phyloP scores from a whole-genome alignment of 208 protist species.

The Leishmania martiniquensis region DNA sequence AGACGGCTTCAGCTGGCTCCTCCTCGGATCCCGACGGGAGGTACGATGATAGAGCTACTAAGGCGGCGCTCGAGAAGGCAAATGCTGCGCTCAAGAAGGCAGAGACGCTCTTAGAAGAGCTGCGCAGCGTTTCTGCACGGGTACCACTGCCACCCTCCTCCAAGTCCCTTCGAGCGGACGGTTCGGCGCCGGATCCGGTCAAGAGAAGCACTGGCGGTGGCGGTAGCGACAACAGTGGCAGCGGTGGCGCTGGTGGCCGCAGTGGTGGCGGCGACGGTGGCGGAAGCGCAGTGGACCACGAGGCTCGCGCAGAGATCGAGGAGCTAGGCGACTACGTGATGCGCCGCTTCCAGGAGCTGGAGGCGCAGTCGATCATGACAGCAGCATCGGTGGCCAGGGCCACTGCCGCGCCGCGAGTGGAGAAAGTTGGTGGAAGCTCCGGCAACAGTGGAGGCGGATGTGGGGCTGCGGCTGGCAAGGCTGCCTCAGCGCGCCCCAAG shows the following conservation, averaged over 20 bases:
- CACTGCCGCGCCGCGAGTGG: neutral
- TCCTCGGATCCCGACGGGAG: neutral
- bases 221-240: slow-evolving; percentile 12
- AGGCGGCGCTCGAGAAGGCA: slow-evolving; percentile 34
- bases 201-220: slow-evolving; percentile 4
- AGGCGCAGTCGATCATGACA: slow-evolving; percentile 23
- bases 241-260: neutral
- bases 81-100: slow-evolving; percentile 36
- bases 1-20: neutral
- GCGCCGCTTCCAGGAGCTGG: slow-evolving; percentile 66
- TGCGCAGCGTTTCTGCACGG: slow-evolving; percentile 6
- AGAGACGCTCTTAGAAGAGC: slow-evolving; percentile 30
- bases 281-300: slow-evolving; percentile 42
- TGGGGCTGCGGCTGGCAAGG: neutral
- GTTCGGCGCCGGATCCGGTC: neutral
- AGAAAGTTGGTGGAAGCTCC: neutral
- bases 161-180: slow-evolving; percentile 11
- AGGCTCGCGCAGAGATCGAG: slow-evolving; percentile 74
- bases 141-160: neutral
- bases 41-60: neutral
- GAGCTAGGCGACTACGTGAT: slow-evolving; percentile 75
- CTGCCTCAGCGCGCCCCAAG: neutral
- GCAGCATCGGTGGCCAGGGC: slow-evolving; percentile 4
- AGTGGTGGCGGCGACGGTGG: slow-evolving; percentile 3
- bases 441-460: neutral